Percentiles rank a stretch among this genome's conserved stretches.
Evolutionary conservation across 2,329 filamentous ascomycete species (phyloP).

Genomic region (Diaporthe vexans): DNA sequence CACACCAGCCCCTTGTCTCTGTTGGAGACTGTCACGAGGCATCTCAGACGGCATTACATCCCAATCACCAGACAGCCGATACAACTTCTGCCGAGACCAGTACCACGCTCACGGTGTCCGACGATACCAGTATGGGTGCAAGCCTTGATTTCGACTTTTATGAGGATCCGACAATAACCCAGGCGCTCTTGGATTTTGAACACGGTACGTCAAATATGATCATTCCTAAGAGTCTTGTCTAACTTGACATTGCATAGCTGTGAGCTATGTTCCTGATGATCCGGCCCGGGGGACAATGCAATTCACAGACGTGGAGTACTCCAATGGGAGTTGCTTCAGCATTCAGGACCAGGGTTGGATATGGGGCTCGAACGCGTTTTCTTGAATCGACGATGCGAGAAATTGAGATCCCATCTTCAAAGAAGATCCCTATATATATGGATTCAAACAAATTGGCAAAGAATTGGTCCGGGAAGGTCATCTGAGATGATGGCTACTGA

Average conservation of each 20-base stretch:
- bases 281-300: neutral
- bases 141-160: neutral
- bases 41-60: neutral
- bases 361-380: neutral
- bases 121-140: neutral
- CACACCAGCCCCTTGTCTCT: neutral
- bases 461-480: too few species aligned
- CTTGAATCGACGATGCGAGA: too few species aligned
- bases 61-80: neutral
- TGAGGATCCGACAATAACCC: conserved; percentile 4
- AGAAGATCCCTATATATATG: too few species aligned
- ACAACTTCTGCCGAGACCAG: neutral
- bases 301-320: neutral
- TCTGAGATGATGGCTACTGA: too few species aligned
- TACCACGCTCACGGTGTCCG: neutral
- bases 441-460: too few species aligned
- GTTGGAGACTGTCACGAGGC: neutral
- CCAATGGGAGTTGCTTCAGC: conserved; percentile 1
- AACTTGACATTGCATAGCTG: neutral
- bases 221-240: neutral
- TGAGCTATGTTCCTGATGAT: neutral
- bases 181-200: conserved; percentile 8
- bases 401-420: too few species aligned
- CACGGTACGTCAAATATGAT: neutral
- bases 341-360: conserved; percentile 12